Conservation (phyloP, 352 stramenopile genomes). For the Phytopythium delawarense region DNA sequence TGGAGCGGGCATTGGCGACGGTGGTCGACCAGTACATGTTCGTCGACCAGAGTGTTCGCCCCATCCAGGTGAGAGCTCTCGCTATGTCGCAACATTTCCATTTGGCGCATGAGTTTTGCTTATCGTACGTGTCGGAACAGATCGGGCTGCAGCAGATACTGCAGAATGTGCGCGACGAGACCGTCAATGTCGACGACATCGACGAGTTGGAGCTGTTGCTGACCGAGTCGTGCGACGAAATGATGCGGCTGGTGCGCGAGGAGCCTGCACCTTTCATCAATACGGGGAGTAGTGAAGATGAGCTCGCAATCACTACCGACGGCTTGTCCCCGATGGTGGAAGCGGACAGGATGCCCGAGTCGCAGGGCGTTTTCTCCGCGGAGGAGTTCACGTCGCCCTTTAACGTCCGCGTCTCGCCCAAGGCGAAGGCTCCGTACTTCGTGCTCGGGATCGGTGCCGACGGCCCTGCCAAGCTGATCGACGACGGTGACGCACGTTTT, state of each 20-base stretch:
- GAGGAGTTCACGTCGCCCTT: slow-evolving; percentile 72
- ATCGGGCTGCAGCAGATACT: slow-evolving; percentile 80
- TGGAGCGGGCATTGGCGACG: slow-evolving; percentile 55
- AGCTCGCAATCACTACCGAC: not conserved
- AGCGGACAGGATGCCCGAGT: not conserved
- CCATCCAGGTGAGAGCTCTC: slow-evolving; percentile 52
- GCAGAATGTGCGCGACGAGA: slow-evolving; percentile 68
- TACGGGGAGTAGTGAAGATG: slow-evolving; percentile 1
- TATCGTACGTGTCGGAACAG: slow-evolving; percentile 17
- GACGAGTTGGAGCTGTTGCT: slow-evolving; percentile 50
- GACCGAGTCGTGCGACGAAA: slow-evolving; percentile 61
- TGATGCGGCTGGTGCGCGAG: slow-evolving; percentile 65
- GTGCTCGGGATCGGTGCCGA: slow-evolving; percentile 43
- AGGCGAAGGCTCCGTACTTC: slow-evolving; percentile 52
- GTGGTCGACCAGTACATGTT: slow-evolving; percentile 85
- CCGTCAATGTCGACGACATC: slow-evolving; percentile 67
- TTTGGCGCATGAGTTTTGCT: not conserved
- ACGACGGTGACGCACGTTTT: slow-evolving; percentile 24
- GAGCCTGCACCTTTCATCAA: slow-evolving; percentile 6
- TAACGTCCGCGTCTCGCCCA: slow-evolving; percentile 66
- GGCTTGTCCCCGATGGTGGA: not conserved
- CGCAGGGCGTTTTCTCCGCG: slow-evolving; percentile 17
- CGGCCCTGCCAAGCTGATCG: slow-evolving; percentile 15
- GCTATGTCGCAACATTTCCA: not conserved
- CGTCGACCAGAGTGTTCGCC: slow-evolving; percentile 70